A percentile compares a stretch with the other conserved stretches of the same genome.
phyloP scores from a whole-genome alignment of 345 rosid genomes.

The Noccaea bulbosa region DNA sequence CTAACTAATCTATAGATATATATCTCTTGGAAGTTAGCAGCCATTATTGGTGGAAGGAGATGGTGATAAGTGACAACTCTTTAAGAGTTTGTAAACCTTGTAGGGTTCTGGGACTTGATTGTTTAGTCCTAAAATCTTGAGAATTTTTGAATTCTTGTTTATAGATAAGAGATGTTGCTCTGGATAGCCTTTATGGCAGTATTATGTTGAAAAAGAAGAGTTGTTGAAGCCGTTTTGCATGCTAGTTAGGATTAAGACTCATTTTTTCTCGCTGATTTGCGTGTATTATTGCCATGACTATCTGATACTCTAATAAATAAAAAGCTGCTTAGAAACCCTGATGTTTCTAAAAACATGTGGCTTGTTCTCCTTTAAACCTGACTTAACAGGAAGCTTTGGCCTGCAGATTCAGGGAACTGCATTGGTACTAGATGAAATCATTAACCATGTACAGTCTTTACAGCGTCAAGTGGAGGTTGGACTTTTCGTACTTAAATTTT shows the following conservation, averaged over 20 bases:
- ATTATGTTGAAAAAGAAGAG: constrained; percentile 6
- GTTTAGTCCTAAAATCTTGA: constrained; percentile 23
- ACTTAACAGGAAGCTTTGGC: constrained; percentile 33
- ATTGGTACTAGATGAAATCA: constrained; percentile 91
- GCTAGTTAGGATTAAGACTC: constrained; percentile 1
- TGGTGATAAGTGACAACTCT: constrained; percentile 41
- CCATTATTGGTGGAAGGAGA: constrained; percentile 41
- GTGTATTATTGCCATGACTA: not conserved
- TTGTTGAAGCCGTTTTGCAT: constrained; percentile 11
- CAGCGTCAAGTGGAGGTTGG: constrained; percentile 98
- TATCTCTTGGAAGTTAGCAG: constrained; percentile 41
- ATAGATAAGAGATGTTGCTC: constrained; percentile 4
- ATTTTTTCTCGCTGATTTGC: constrained; percentile 1
- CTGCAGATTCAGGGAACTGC: constrained; percentile 95
- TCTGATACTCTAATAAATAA: not conserved
- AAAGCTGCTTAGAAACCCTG: not conserved
- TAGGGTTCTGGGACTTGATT: constrained; percentile 32
- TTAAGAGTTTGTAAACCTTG: constrained; percentile 26
- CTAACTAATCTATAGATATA: constrained; percentile 40
- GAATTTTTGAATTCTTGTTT: not conserved
- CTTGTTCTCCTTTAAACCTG: constrained; percentile 22
- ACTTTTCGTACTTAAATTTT: constrained; percentile 17
- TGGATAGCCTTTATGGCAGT: not conserved
- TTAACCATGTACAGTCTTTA: constrained; percentile 86
- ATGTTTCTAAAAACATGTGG: not conserved